phyloP scores from a whole-genome alignment of 352 stramenopile genomes.

The Aphanomyces stellatus region DNA sequence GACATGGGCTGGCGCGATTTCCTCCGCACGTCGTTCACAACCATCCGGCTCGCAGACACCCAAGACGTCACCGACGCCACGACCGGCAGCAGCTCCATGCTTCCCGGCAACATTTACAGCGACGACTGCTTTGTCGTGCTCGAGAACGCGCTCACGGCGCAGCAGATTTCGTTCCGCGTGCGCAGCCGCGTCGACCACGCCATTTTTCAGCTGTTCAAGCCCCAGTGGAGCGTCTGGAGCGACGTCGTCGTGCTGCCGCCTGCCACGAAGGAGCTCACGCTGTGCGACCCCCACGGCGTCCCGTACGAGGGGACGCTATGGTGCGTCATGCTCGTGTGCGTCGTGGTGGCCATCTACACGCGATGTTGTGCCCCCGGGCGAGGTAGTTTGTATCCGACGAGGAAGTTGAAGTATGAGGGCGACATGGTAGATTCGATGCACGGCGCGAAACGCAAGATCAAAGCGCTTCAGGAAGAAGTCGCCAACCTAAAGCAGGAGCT shows the following conservation, averaged over 20 bases:
- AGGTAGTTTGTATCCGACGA: neutral
- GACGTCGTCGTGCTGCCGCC: slow-evolving; percentile 2
- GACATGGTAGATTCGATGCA: neutral
- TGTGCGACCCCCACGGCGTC: neutral
- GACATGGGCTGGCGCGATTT: neutral
- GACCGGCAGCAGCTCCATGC: neutral
- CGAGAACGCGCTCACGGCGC: neutral
- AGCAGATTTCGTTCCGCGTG: slow-evolving; percentile 10
- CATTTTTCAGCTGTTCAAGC: slow-evolving; percentile 7
- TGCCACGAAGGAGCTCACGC: neutral
- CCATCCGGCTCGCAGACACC: neutral
- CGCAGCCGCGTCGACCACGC: slow-evolving; percentile 5
- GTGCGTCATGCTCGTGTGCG: neutral
- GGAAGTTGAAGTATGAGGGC: neutral
- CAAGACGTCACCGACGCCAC: neutral
- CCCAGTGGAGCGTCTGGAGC: slow-evolving; percentile 13
- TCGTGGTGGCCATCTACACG: neutral
- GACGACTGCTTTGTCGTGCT: slow-evolving; percentile 19
- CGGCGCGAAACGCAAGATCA: neutral
- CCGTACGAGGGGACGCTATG: neutral
- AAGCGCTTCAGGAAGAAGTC: slow-evolving; percentile 49
- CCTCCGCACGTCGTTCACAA: neutral
- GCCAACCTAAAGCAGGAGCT: slow-evolving; percentile 58
- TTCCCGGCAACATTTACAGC: slow-evolving; percentile 11
- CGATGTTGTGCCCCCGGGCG: neutral